Evolutionary conservation across 495 filamentous ascomycete genomes (phyloP), one percentile per base, ranked within the genome.

Genomic region (Penicillium paradoxum): DNA sequence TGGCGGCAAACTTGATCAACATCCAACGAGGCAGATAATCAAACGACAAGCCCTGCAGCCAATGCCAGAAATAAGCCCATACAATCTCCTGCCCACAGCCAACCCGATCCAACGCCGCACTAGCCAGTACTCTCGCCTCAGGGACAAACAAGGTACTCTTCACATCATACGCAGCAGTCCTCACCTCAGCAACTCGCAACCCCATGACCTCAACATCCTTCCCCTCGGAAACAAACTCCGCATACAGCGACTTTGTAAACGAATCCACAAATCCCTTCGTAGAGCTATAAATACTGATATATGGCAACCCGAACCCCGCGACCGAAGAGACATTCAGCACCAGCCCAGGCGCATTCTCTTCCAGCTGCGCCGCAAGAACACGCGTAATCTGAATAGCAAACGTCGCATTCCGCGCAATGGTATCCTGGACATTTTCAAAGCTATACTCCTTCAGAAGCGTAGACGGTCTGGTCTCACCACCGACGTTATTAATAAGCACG

Each of bases 401-500:
- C 1, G 60, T 56, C 14, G 67, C 66, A 54, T 75, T 76, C 40
- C 65, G 58, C n/a, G 68, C 63, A 29, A 73, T 57, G 3, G 55
- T 49, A 17, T 47, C 54, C 37, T 67, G 45, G n/a, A 70, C 46
- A 10, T 70, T 58, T 0, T 58, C 56, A 19, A 42, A 55, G 1
- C 52, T 57, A 2, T 54, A 50, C 1, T 59, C 54, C 11, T 56
- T 51, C 10, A 77, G 42, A 1, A 55, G 39, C 8, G 59, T 53
- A 30, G 58, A 63, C 14, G 45, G 48, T 21, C 40, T 57, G 10
- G 40, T 30, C 19, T 59, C 61, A 17, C 71, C 69, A 17, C 75
- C 77, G 1, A 79, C 74, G 59, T 80, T 80, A 55, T 80, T 79
- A 38, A 80, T 60, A 32, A 80, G 62, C 0, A 79, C 62, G 3